Percentiles rank a stretch among this genome's conserved stretches.
These are phyloP conservation scores for Magnusiomyces clavatus DNA, from an alignment of 1,139 yeast genomes.

Conservation along the genomic window DNA sequence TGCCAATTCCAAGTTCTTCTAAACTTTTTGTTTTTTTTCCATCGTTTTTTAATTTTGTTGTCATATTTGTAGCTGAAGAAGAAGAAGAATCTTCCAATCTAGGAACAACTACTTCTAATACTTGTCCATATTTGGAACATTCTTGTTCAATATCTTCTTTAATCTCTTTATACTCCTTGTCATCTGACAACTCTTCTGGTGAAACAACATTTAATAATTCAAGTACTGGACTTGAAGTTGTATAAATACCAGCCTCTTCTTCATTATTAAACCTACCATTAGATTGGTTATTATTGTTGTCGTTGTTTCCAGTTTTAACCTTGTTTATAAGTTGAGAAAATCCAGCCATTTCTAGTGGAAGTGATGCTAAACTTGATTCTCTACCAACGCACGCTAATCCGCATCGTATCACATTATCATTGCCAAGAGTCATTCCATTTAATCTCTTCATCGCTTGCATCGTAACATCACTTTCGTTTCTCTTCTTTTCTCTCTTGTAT, in stretches of 20 bases:
- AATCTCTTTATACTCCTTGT: conserved; percentile 43
- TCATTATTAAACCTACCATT: neutral
- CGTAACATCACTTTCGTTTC: conserved; percentile 15
- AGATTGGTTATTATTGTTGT: too few relatives aligned
- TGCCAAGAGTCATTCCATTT: conserved; percentile 30
- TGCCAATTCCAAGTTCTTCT: conserved; percentile 57
- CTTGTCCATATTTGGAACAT: conserved; percentile 46
- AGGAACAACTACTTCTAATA: conserved; percentile 55
- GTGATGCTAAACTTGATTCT: conserved; percentile 22
- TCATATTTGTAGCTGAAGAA: neutral
- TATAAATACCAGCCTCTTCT: conserved; percentile 7
- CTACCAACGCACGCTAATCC: conserved; percentile 31
- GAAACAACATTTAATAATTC: conserved; percentile 60
- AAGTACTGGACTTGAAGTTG: conserved; percentile 47
- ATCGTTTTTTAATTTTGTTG: conserved; percentile 1
- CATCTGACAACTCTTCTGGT: conserved; percentile 54
- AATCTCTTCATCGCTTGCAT: conserved; percentile 12
- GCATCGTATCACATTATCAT: conserved; percentile 27
- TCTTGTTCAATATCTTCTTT: conserved; percentile 46
- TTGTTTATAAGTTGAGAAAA: conserved; percentile 18
- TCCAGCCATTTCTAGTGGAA: conserved; percentile 21
- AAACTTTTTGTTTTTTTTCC: conserved; percentile 17
- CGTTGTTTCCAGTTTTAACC: conserved; percentile 11
- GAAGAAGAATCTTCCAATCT: conserved; percentile 46
- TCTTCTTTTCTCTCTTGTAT: conserved; percentile 18